Conservation (phyloP, 345 rosid genomes). For the Corchorus olitorius region DNA sequence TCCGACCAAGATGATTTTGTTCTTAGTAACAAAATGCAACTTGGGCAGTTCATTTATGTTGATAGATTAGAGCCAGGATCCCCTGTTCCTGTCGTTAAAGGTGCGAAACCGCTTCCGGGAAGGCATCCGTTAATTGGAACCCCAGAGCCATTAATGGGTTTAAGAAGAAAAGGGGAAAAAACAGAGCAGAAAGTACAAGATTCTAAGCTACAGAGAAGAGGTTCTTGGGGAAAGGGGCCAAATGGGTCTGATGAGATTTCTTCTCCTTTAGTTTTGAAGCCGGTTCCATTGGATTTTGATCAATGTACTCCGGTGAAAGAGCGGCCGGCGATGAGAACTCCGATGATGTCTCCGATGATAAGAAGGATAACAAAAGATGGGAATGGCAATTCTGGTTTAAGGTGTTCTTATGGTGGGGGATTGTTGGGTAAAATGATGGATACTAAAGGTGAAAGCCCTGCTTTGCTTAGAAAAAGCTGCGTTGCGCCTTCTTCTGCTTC, state of each 20-base stretch:
- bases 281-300: slow-evolving; percentile 82
- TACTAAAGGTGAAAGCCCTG: slow-evolving; percentile 58
- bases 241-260: slow-evolving; percentile 40
- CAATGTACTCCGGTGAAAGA: slow-evolving; percentile 82
- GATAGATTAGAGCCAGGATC: slow-evolving; percentile 90
- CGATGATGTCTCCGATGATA: slow-evolving; percentile 57
- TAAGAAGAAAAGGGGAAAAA: slow-evolving; percentile 52
- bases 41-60: slow-evolving; percentile 89
- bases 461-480: slow-evolving; percentile 78
- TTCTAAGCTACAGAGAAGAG: slow-evolving; percentile 58
- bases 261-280: slow-evolving; percentile 76
- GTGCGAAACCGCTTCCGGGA: slow-evolving; percentile 84
- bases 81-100: slow-evolving; percentile 83
- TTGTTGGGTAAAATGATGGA: slow-evolving; percentile 61
- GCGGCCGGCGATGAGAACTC: slow-evolving; percentile 36
- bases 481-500: slow-evolving; percentile 54
- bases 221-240: slow-evolving; percentile 73
- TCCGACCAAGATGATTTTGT: slow-evolving; percentile 78
- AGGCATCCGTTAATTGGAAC: slow-evolving; percentile 88
- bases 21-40: slow-evolving; percentile 86
- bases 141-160: slow-evolving; percentile 82
- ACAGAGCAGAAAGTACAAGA: slow-evolving; percentile 35
- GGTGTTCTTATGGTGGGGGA: slow-evolving; percentile 83
- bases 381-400: slow-evolving; percentile 37
- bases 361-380: slow-evolving; percentile 49